phyloP scores from a whole-genome alignment of 257 asterid genomes.

The Fraxinus anomala region DNA sequence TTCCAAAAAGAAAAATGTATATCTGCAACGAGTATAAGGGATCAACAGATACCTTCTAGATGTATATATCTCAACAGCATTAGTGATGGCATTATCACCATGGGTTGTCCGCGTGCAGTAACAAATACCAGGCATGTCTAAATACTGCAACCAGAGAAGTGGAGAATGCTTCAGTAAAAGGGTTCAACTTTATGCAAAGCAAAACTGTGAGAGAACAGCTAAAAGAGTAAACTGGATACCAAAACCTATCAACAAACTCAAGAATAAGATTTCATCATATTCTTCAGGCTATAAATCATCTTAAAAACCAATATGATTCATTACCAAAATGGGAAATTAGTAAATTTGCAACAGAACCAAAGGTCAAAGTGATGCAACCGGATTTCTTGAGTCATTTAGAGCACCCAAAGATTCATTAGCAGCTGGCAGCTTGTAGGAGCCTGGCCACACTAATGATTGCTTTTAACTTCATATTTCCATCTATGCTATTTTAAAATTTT shows the following conservation, averaged over 20 bases:
- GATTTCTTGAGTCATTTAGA: not conserved
- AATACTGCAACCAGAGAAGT: slow-evolving; percentile 51
- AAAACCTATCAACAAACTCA: slow-evolving; percentile 6
- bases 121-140: slow-evolving; percentile 86
- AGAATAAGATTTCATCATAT: slow-evolving; percentile 16
- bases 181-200: not conserved
- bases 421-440: not conserved
- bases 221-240: not conserved
- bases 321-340: not conserved
- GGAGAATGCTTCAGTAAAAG: slow-evolving; percentile 3
- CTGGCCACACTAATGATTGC: not conserved
- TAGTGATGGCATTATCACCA: slow-evolving; percentile 87
- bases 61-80: slow-evolving; percentile 71
- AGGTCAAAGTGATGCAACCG: not conserved
- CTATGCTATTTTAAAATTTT: not conserved
- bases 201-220: not conserved
- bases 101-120: slow-evolving; percentile 86
- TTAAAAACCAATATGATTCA: no score
- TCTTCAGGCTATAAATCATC: not conserved
- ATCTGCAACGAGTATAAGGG: not conserved
- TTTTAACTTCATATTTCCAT: no score
- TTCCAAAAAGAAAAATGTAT: not conserved
- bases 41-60: slow-evolving; percentile 55
- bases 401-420: not conserved
- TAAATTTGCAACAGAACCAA: not conserved